These are phyloP conservation scores for Alternaria tenuissima DNA, from an alignment of 2,329 filamentous ascomycete species.

Conservation along the genomic window DNA sequence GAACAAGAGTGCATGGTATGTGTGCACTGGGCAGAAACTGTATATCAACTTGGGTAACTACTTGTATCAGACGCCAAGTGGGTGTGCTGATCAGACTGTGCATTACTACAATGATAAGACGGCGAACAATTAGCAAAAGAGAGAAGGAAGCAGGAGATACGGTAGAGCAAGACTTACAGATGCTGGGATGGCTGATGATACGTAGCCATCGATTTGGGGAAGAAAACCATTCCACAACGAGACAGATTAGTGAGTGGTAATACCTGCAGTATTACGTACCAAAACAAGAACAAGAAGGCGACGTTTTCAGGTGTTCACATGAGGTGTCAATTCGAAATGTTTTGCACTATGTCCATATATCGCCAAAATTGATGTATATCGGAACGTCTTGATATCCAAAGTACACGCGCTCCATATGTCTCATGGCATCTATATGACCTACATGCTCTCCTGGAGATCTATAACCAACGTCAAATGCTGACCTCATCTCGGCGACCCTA, in stretches of 20 bases:
- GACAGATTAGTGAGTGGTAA: background rate
- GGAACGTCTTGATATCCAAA: background rate
- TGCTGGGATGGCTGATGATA: background rate
- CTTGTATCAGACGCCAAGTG: conserved; percentile 64
- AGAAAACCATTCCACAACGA: background rate
- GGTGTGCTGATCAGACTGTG: conserved; percentile 66
- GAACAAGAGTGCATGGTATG: conserved; percentile 67
- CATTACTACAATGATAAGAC: conserved; percentile 51
- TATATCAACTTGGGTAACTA: conserved; percentile 69
- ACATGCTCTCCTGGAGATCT: no score
- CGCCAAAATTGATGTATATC: background rate
- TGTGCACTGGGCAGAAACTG: conserved; percentile 61
- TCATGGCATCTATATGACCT: background rate
- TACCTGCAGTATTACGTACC: background rate
- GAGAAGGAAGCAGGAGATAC: background rate
- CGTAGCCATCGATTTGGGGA: background rate
- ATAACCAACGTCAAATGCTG: background rate
- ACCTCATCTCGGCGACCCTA: background rate
- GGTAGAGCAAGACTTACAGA: background rate
- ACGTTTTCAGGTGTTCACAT: background rate
- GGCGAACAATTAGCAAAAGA: conserved; percentile 32
- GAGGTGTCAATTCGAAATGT: background rate
- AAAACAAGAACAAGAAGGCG: background rate
- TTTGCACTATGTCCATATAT: background rate
- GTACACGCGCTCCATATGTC: background rate